phyloP scores from a whole-genome alignment of 345 rosid genomes.

The Pugionium cornutum region DNA sequence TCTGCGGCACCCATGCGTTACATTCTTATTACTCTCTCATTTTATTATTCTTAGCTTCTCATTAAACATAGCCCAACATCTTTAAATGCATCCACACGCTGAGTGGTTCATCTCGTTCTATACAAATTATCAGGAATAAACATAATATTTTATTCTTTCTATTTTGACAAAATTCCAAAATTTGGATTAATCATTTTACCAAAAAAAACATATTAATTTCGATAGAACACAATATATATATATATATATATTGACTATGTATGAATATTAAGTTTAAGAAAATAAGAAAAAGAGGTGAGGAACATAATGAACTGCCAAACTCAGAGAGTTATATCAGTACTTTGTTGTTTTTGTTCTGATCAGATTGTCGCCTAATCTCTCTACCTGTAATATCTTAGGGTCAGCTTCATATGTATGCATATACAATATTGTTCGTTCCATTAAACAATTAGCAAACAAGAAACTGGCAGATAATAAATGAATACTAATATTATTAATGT shows the following conservation, averaged over 20 bases:
- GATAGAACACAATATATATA: too few relatives aligned
- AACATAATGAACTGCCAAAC: conserved; percentile 37
- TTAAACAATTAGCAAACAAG: conserved; percentile 37
- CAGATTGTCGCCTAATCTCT: conserved; percentile 40
- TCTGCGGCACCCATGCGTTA: conserved; percentile 40
- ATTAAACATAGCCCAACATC: conserved; percentile 13
- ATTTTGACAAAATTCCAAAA: too few relatives aligned
- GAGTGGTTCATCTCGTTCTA: neutral
- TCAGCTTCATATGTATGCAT: conserved; percentile 31
- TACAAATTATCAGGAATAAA: neutral
- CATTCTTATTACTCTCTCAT: conserved; percentile 39
- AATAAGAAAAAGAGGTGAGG: neutral
- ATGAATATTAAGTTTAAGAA: neutral
- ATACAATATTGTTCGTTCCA: neutral
- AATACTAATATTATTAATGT: conserved; percentile 19
- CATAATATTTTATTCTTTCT: too few relatives aligned
- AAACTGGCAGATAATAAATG: conserved; percentile 42
- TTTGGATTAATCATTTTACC: neutral
- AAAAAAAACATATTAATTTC: neutral
- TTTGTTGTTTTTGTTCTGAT: conserved; percentile 24
- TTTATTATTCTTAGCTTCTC: conserved; percentile 25
- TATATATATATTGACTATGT: too few relatives aligned
- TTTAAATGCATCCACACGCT: conserved; percentile 31
- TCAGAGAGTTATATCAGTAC: conserved; percentile 16
- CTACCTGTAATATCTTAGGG: conserved; percentile 34